Conservation (phyloP, 2,329 filamentous ascomycete genomes). For the Botrytis elliptica region DNA sequence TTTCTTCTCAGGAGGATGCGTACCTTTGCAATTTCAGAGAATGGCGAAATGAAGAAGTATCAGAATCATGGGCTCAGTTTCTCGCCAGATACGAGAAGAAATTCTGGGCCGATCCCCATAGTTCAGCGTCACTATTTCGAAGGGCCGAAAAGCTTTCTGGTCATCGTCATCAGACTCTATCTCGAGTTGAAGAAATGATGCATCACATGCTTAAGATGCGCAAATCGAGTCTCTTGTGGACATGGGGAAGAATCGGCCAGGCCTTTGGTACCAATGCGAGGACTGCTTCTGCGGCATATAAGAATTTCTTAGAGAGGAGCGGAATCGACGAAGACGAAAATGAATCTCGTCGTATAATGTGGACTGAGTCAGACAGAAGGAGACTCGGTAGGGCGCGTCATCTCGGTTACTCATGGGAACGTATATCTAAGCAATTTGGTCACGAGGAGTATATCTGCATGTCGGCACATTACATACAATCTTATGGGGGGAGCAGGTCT, state of each 20-base stretch:
- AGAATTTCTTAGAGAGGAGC: background rate
- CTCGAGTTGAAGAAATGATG: background rate
- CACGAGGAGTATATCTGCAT: constrained; percentile 3
- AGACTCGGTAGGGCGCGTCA: background rate
- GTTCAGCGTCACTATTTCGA: background rate
- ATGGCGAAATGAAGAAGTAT: background rate
- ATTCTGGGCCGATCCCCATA: constrained; percentile 1
- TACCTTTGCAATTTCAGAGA: background rate
- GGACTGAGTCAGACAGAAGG: background rate
- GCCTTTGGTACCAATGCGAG: constrained; percentile 2
- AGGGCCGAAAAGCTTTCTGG: constrained; percentile 4
- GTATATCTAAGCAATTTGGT: background rate
- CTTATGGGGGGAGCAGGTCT: background rate
- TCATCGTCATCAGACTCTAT: background rate
- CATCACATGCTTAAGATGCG: background rate
- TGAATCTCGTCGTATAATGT: background rate
- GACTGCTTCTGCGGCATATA: background rate
- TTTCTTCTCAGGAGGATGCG: background rate
- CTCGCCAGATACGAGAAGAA: background rate
- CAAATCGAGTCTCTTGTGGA: constrained; percentile 3
- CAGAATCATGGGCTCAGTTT: constrained; percentile 10
- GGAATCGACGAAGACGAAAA: background rate
- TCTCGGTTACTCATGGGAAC: constrained; percentile 5
- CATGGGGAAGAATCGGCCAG: constrained; percentile 4
- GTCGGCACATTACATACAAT: constrained; percentile 7